These are phyloP conservation scores for Termitomyces sp. DNA, from an alignment of 1,284 basidiomycete species.

Conservation along the genomic window DNA sequence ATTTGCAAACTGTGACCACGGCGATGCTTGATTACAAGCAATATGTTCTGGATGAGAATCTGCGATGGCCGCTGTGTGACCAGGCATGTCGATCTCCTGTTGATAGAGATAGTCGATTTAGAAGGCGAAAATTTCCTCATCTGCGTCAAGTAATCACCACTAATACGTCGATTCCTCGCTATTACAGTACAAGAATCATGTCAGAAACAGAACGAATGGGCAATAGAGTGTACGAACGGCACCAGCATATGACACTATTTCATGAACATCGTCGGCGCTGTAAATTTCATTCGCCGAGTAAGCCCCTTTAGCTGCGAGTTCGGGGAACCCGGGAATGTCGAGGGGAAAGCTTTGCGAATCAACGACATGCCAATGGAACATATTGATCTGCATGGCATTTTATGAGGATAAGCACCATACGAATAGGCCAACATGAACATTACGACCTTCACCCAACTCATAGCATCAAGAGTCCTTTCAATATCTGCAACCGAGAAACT, in stretches of 20 bases:
- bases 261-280: slow-evolving; percentile 46
- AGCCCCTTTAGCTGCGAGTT: slow-evolving; percentile 57
- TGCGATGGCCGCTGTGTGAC: slow-evolving; percentile 63
- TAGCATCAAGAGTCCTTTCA: slow-evolving; percentile 73
- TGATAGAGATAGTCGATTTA: background rate
- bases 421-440: background rate
- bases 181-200: background rate
- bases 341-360: slow-evolving; percentile 70
- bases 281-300: slow-evolving; percentile 56
- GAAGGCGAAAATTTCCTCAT: background rate
- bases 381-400: slow-evolving; percentile 32
- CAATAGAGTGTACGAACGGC: slow-evolving; percentile 14
- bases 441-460: slow-evolving; percentile 81
- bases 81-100: slow-evolving; percentile 63
- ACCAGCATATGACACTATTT: slow-evolving; percentile 63
- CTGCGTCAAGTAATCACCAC: slow-evolving; percentile 7
- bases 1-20: slow-evolving; percentile 55
- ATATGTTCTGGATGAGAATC: slow-evolving; percentile 59
- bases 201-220: background rate
- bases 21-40: slow-evolving; percentile 51
- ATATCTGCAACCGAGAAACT: slow-evolving; percentile 69
- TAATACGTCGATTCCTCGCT: slow-evolving; percentile 19
- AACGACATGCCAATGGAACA: slow-evolving; percentile 73
- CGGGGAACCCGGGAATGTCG: slow-evolving; percentile 46
- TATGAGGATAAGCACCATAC: background rate